phyloP scores from a whole-genome alignment of 306 rosid species.

The Trichosanthes cucumerina region DNA sequence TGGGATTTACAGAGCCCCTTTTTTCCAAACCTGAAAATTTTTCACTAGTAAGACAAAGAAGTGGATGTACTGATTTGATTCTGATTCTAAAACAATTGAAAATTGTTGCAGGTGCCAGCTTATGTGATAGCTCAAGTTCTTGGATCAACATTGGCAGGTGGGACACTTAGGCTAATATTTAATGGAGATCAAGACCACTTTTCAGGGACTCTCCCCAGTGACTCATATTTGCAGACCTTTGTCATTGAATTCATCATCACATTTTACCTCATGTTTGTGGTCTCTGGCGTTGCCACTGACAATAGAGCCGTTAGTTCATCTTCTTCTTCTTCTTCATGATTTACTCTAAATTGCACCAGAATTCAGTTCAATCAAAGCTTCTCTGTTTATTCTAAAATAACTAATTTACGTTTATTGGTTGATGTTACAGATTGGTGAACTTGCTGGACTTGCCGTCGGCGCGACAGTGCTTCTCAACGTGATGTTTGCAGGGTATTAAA shows the following conservation, averaged over 20 bases:
- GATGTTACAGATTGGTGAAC: constrained; percentile 58
- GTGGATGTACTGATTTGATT: background rate
- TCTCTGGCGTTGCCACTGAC: constrained; percentile 76
- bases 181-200: constrained; percentile 32
- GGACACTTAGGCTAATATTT: constrained; percentile 53
- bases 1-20: background rate
- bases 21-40: background rate
- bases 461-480: constrained; percentile 68
- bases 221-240: constrained; percentile 48
- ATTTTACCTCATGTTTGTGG: constrained; percentile 62
- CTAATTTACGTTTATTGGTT: background rate
- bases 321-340: background rate
- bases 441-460: constrained; percentile 84
- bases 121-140: constrained; percentile 50
- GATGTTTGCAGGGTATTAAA: constrained; percentile 53
- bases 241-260: constrained; percentile 77
- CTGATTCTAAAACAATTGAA: background rate
- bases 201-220: constrained; percentile 50
- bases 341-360: background rate
- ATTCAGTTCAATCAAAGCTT: background rate
- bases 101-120: constrained; percentile 46
- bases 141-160: constrained; percentile 68
- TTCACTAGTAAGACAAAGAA: too few species aligned
- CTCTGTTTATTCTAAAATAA: background rate
- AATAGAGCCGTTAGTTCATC: constrained; percentile 50